A percentile compares a stretch with the other conserved stretches of the same genome.
Conservation (phyloP, 1,139 yeast species). For the Yamadazyma sp. region DNA sequence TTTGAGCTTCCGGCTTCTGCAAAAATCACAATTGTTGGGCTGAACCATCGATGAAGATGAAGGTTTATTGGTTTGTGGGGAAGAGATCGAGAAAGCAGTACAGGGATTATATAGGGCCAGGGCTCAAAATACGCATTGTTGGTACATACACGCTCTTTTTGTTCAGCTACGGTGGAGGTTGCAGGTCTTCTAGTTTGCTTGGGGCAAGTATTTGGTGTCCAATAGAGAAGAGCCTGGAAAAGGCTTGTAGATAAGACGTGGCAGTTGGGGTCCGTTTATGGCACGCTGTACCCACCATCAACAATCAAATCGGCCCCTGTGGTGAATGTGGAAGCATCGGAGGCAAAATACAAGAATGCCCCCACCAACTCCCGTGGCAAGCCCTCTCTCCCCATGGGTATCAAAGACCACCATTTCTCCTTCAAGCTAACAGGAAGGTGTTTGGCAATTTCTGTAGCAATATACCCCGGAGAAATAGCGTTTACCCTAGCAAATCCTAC, state of each 20-base stretch:
- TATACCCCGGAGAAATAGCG: conserved; percentile 56
- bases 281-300: conserved; percentile 51
- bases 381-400: conserved; percentile 55
- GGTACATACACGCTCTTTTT: no score
- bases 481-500: conserved; percentile 50
- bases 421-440: conserved; percentile 30
- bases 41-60: background rate
- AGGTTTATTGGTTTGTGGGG: background rate
- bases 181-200: no score
- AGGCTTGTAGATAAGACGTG: no score
- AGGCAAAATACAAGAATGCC: conserved; percentile 47
- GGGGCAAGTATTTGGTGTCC: no score
- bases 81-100: background rate
- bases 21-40: conserved; percentile 14
- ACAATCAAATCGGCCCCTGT: conserved; percentile 52
- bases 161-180: no score
- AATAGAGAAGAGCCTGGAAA: no score
- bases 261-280: no score
- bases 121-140: no score
- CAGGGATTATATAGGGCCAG: no score
- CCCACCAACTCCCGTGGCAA: conserved; percentile 52
- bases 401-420: conserved; percentile 34
- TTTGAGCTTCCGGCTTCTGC: conserved; percentile 10
- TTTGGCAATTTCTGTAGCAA: conserved; percentile 49
- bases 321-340: conserved; percentile 49